phyloP scores from a whole-genome alignment of 768 basidiomycete species.

The Hebeloma cylindrosporum region DNA sequence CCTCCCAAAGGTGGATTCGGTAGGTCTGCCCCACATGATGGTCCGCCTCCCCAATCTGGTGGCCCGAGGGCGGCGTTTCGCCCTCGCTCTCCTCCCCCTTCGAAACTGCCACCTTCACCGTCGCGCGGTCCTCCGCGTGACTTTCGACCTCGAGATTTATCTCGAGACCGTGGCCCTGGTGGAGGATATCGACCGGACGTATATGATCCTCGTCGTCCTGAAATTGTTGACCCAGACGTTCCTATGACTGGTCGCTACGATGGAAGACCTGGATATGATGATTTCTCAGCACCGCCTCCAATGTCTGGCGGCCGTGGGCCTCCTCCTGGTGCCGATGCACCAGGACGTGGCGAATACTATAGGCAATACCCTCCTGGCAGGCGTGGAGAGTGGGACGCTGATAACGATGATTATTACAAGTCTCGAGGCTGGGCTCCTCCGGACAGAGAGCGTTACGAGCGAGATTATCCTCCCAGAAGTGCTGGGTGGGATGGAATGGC shows the following conservation, averaged over 20 bases:
- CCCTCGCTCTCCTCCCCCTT: constrained; percentile 5
- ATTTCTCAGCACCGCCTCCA: constrained; percentile 18
- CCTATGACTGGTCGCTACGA: constrained; percentile 31
- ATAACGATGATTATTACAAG: constrained; percentile 41
- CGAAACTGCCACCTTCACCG: constrained; percentile 6
- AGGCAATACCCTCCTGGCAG: constrained; percentile 15
- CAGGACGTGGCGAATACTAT: constrained; percentile 19
- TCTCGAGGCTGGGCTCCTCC: constrained; percentile 33
- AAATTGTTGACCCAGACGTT: constrained; percentile 34
- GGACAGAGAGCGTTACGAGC: constrained; percentile 40
- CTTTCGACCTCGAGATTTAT: constrained; percentile 24
- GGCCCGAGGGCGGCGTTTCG: neutral
- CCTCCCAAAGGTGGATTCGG: constrained; percentile 2
- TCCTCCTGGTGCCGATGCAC: constrained; percentile 11
- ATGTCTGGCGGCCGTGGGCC: constrained; percentile 10
- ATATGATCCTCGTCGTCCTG: constrained; percentile 39
- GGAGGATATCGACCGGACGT: constrained; percentile 38
- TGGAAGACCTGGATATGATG: constrained; percentile 26
- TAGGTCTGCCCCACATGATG: no score
- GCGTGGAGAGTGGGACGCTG: constrained; percentile 27
- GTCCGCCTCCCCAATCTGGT: constrained; percentile 7
- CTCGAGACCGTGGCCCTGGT: constrained; percentile 31
- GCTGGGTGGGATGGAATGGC: constrained; percentile 43
- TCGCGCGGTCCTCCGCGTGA: constrained; percentile 20
- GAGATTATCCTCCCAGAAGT: constrained; percentile 29